Evolutionary conservation across 768 basidiomycete species (phyloP), one percentile per base, ranked within the genome.

Genomic region (Mycena pura): DNA sequence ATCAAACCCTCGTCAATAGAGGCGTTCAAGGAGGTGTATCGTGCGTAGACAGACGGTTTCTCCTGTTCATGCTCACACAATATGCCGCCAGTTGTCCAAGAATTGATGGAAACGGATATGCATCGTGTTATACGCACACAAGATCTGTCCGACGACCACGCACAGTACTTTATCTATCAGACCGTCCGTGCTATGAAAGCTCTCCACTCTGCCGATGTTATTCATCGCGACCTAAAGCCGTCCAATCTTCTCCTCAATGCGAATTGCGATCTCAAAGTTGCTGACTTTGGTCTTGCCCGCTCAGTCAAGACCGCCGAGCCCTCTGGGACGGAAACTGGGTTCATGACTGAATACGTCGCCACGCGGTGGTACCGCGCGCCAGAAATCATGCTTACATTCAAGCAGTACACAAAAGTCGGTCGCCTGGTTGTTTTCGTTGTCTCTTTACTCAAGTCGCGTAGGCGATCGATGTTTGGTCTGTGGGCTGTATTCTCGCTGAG

Each of bases 371-470:
- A 99, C 72, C 88, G 97, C 34, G 97, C 97, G 0, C 97, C 97
- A 0, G 97, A 99, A 74, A 96, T 99, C 78, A 99, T 99, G 97
- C 83, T 99, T 51, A 97, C 95, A 10, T 99, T 98, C 83, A 96
- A 97, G 73, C 92, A 97, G 74, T 99, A 99, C 78, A 96, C 96
- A 50, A 95, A 95, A 31, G 46, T 54, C 34, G 10, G 48, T 41
- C 52, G 24, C 11, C 9, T 63, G 34, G n/a, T 52, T 62, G 38
- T 56, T 47, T 29, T 65, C 32, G n/a, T n/a, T 56, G 50, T 60
- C 34, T 45, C 47, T 60, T 48, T 21, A n/a, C n/a, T n/a, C 27
- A 21, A 54, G 22, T 22, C 46, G 36, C 36, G 44, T 57, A 79
- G 77, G 84, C 85, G 8, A 85, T 86, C 47, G 84, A 86, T 57